Base-by-base conservation (phyloP, 768 basidiomycete genomes). In the Termitomyces sp. region DNA sequence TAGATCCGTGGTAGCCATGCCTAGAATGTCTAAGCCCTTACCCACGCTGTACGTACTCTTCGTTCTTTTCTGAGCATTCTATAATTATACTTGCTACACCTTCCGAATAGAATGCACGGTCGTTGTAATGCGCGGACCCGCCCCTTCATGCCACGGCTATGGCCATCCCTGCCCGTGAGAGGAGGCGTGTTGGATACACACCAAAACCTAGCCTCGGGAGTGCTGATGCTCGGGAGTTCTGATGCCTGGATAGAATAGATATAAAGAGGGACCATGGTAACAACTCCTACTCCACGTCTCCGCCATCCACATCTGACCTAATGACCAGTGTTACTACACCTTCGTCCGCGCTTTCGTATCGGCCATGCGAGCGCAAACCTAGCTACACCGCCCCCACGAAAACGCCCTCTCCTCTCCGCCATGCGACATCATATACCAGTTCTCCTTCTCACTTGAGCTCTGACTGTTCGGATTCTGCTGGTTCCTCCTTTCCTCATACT, bases 101-200 rank as follows among this genome's bases (percentile, higher is more conserved):
- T 56, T 56, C 50, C 54, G 54, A 50, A 44, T 56, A 50, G 54
- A 56, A 57, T 49, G 33, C 32, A 56, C 52, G 52, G 35, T 15
- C 52, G 52, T 53, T 22, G 51, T 53, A 63, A 57, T 33, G 54
- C 58, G 56, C 39, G 57, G 56, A 42, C 45, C 60, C 48, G 52
- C 47, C 47, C 46, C 61, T 59, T 56, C 54, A 45, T 42, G 51
- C 52, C 43, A 44, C 40, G 58, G 65, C 16, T 50, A 50, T 49
- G 43, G 47, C 11, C 36, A 56, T 50, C 41, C 42, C 51, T 53
- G 36, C 47, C 54, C 58, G 49, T 56, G 54, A 56, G 54, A 52
- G 54, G 58, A 56, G 54, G 51, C 48, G 49, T 47, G 38, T 56
- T 56, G 49, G 54, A 56, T 42, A 27, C 48, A 36, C 57, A 51